Conservation (phyloP, 2,329 filamentous ascomycete genomes). For the Ilyonectria sp. region DNA sequence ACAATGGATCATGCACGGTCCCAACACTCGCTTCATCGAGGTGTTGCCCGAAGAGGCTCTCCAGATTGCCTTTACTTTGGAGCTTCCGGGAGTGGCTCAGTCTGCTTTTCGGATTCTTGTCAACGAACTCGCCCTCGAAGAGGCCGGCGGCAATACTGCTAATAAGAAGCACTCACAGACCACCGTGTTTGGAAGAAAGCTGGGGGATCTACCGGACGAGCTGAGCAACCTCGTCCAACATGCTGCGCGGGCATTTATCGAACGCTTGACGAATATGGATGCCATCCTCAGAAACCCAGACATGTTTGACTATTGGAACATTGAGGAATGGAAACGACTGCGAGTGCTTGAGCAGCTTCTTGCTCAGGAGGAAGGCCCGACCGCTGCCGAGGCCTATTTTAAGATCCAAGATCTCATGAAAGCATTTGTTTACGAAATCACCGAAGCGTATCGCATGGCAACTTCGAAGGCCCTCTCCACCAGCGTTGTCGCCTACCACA, state of each 20-base stretch:
- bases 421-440: slow-evolving; percentile 35
- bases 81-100: slow-evolving; percentile 60
- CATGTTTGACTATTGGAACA: slow-evolving; percentile 49
- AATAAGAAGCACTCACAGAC: slow-evolving; percentile 37
- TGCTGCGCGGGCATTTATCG: slow-evolving; percentile 67
- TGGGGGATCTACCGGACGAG: slow-evolving; percentile 67
- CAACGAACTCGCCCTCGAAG: slow-evolving; percentile 71
- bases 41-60: slow-evolving; percentile 74
- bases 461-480: neutral
- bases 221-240: slow-evolving; percentile 72
- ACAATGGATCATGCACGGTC: slow-evolving; percentile 70
- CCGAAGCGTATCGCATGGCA: slow-evolving; percentile 33
- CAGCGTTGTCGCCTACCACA: slow-evolving; percentile 5
- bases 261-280: slow-evolving; percentile 56
- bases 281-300: slow-evolving; percentile 52
- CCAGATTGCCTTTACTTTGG: slow-evolving; percentile 67
- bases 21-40: slow-evolving; percentile 74
- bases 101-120: slow-evolving; percentile 73
- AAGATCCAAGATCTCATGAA: slow-evolving; percentile 44
- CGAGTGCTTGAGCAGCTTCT: slow-evolving; percentile 48
- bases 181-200: slow-evolving; percentile 62
- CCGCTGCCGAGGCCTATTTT: slow-evolving; percentile 29
- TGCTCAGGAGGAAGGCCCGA: slow-evolving; percentile 10
- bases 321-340: slow-evolving; percentile 55
- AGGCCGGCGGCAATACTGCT: slow-evolving; percentile 46